These are phyloP conservation scores for Vachellia collinsii DNA, from an alignment of 306 rosid genomes.

Conservation along the genomic window DNA sequence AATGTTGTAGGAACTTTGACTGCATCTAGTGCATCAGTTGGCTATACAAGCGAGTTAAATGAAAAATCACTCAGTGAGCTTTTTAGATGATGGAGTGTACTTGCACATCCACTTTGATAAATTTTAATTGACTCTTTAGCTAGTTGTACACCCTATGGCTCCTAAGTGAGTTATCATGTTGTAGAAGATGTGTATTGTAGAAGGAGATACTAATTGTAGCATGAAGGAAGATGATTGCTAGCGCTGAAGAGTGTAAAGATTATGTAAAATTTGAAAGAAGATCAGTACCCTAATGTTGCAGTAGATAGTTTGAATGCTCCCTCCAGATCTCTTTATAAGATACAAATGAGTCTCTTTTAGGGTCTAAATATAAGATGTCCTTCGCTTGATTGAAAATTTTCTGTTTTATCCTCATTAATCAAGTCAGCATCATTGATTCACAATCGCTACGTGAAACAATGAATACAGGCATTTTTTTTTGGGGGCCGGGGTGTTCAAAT, in stretches of 20 bases:
- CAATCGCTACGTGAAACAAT: no score
- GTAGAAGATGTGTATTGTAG: constrained; percentile 46
- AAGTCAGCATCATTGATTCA: no score
- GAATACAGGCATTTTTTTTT: no score
- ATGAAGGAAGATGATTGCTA: constrained; percentile 34
- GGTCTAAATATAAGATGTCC: not conserved
- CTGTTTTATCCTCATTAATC: no score
- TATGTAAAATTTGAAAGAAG: constrained; percentile 38
- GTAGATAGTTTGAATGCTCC: not conserved
- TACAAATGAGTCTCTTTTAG: not conserved
- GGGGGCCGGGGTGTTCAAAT: no score
- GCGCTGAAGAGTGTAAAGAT: constrained; percentile 47
- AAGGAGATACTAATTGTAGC: constrained; percentile 47
- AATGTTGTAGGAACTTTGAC: constrained; percentile 44
- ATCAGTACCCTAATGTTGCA: constrained; percentile 15
- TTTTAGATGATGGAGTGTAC: not conserved
- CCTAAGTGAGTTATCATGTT: constrained; percentile 46
- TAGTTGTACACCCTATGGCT: not conserved
- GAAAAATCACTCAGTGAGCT: not conserved
- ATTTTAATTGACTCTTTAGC: not conserved
- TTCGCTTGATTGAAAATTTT: not conserved
- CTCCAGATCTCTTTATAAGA: not conserved
- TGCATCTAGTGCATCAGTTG: not conserved
- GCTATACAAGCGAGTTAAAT: not conserved
- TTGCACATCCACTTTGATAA: not conserved